A percentile compares a stretch with the other conserved stretches of the same genome.
Evolutionary conservation across 345 rosid species (phyloP).

Genomic region (Psidium friedrichsthalianum): DNA sequence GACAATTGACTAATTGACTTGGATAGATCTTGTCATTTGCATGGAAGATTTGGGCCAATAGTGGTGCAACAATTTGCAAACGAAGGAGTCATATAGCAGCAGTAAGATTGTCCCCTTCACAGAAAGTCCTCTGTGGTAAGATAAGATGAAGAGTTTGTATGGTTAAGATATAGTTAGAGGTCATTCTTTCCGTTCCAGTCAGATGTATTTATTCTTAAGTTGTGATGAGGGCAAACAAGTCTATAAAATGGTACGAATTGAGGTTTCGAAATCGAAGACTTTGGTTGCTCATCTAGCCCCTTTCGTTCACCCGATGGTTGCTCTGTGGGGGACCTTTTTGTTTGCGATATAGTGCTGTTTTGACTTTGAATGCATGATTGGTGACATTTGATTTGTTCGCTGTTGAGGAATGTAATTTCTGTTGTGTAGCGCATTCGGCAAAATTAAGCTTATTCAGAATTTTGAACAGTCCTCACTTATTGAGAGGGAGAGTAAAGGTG

Average conservation of each 20-base stretch:
- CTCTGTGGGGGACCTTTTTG: background rate
- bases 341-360: background rate
- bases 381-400: background rate
- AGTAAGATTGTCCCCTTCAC: no score
- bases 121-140: background rate
- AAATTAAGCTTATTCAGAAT: background rate
- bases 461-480: background rate
- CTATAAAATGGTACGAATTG: no score
- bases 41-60: background rate
- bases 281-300: no score
- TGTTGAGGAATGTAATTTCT: background rate
- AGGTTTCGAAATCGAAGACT: no score
- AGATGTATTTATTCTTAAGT: no score
- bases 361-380: rapidly evolving
- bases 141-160: background rate
- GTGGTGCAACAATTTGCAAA: background rate
- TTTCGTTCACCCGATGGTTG: background rate
- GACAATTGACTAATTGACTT: no score
- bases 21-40: background rate
- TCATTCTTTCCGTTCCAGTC: background rate
- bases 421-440: rapidly evolving
- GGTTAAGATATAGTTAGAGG: background rate
- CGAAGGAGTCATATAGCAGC: no score
- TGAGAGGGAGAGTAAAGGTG: background rate
- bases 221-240: background rate